Conservation (phyloP, 2,329 filamentous ascomycete genomes). For the Exophiala bonariae region DNA sequence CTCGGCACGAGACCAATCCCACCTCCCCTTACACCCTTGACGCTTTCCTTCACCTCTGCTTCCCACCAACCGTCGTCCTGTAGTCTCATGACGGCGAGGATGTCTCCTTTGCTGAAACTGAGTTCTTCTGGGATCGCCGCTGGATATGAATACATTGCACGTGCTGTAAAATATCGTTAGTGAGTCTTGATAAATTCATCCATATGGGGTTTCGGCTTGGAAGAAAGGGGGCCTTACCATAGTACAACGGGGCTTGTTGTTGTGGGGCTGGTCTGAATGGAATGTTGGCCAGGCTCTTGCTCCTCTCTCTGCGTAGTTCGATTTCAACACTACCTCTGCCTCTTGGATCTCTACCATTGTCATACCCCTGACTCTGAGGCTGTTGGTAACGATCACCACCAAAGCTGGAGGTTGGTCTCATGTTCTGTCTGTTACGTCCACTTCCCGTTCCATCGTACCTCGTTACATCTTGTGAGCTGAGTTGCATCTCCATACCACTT, state of each 20-base stretch:
- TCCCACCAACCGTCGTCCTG: constrained; percentile 99
- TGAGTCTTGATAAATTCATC: constrained; percentile 1
- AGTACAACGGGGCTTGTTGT: constrained; percentile 69
- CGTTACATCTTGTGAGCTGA: constrained; percentile 55
- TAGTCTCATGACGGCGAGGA: constrained; percentile 80
- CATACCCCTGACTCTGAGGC: constrained; percentile 19
- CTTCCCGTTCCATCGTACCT: constrained; percentile 50
- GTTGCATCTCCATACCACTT: constrained; percentile 66
- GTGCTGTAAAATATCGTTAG: constrained; percentile 58
- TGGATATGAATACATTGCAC: constrained; percentile 90
- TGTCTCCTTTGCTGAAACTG: constrained; percentile 87
- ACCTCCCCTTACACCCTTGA: constrained; percentile 49
- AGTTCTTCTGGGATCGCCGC: constrained; percentile 95
- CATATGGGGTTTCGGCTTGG: neutral
- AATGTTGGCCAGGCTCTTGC: constrained; percentile 73
- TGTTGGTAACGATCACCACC: constrained; percentile 45
- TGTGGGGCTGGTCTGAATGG: constrained; percentile 44
- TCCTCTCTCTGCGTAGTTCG: constrained; percentile 51
- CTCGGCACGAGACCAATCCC: constrained; percentile 62
- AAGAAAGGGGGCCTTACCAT: constrained; percentile 66
- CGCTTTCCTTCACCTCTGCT: constrained; percentile 76
- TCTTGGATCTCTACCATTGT: constrained; percentile 23
- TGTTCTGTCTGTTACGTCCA: constrained; percentile 54
- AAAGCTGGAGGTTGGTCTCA: constrained; percentile 49
- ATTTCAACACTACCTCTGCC: constrained; percentile 43